Evolutionary conservation across 2,329 filamentous ascomycete genomes (phyloP).

Genomic region (Ophiobolus disseminans): DNA sequence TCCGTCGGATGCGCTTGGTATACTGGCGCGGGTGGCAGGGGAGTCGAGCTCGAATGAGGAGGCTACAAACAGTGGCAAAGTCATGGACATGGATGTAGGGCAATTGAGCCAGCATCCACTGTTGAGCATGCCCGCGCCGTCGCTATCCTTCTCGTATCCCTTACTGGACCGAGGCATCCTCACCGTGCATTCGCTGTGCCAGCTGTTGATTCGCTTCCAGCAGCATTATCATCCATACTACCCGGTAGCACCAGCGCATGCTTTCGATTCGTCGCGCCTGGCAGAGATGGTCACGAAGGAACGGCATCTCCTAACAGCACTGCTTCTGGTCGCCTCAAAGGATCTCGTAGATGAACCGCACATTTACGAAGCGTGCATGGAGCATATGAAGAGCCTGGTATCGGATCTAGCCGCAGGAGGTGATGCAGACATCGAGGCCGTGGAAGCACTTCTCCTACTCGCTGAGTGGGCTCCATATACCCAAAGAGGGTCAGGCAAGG

Average conservation of each 20-base stretch:
- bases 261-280: conserved; percentile 63
- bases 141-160: conserved; percentile 52
- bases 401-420: conserved; percentile 71
- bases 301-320: conserved; percentile 71
- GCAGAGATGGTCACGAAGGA: conserved; percentile 66
- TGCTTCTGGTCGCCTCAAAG: conserved; percentile 74
- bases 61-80: conserved; percentile 17
- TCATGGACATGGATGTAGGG: too few species aligned
- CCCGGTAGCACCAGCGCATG: conserved; percentile 68
- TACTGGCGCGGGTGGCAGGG: conserved; percentile 55
- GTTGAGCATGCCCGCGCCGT: conserved; percentile 21
- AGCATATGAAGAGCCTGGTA: conserved; percentile 73
- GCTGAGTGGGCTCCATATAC: conserved; percentile 77
- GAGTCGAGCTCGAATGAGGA: conserved; percentile 44
- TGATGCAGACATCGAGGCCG: conserved; percentile 72
- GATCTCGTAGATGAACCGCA: conserved; percentile 70
- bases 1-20: conserved; percentile 57
- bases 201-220: conserved; percentile 65
- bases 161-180: conserved; percentile 52
- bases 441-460: conserved; percentile 72
- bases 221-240: conserved; percentile 74
- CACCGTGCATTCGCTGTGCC: conserved; percentile 56
- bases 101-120: conserved; percentile 15
- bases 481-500: conserved; percentile 65
- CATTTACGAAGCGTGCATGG: conserved; percentile 70